phyloP scores from a whole-genome alignment of 2,329 filamentous ascomycete species.

The Teratosphaeria pseudoeucalypti region DNA sequence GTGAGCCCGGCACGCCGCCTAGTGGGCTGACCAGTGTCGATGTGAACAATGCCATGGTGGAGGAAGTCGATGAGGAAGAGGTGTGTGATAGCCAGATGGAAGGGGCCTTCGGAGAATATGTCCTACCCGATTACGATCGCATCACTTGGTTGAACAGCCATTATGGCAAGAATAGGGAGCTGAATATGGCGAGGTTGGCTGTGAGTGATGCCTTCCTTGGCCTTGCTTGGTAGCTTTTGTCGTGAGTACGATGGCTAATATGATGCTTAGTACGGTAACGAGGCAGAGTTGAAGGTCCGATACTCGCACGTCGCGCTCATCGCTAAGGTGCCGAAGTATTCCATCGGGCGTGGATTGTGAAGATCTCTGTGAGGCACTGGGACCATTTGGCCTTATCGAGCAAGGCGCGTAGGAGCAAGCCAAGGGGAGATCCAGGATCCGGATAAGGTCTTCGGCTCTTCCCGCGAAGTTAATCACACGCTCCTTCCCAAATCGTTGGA shows the following conservation, averaged over 20 bases:
- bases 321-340: slow-evolving; percentile 7
- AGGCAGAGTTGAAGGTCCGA: slow-evolving; percentile 8
- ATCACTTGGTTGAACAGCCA: not conserved
- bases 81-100: not conserved
- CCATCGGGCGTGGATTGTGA: not conserved
- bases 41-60: not conserved
- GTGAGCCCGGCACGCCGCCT: not conserved
- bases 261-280: slow-evolving; percentile 9
- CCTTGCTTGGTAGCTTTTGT: not conserved
- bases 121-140: not conserved
- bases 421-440: no score
- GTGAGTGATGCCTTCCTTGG: not conserved
- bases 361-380: no score
- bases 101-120: not conserved
- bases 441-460: no score
- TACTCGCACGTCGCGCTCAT: slow-evolving; percentile 11
- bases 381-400: no score
- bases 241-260: not conserved
- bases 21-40: not conserved
- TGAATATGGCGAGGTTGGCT: not conserved
- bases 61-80: not conserved
- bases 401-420: no score
- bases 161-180: not conserved
- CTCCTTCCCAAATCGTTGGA: no score
- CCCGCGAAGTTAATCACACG: no score